Evolutionary conservation across 2,329 filamentous ascomycete species (phyloP).

Genomic region (Stachybotrys chartarum): DNA sequence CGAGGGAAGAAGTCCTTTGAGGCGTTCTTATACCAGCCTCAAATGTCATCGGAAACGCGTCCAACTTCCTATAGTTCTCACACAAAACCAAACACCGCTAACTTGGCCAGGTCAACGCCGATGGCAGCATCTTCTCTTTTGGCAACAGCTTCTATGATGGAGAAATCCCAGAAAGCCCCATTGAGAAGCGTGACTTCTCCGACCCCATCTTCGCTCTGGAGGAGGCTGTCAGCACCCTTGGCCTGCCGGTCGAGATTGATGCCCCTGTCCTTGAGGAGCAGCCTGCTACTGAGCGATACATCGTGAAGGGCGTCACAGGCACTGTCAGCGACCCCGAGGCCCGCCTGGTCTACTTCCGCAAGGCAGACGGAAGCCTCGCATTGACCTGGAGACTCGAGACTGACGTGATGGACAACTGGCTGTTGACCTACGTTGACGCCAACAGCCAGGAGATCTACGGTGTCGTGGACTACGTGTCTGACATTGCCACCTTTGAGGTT

Average conservation of each 20-base stretch:
- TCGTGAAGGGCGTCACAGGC: slow-evolving; percentile 41
- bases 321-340: slow-evolving; percentile 45
- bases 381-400: slow-evolving; percentile 54
- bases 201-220: slow-evolving; percentile 38
- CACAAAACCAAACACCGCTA: neutral
- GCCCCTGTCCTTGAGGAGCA: slow-evolving; percentile 17
- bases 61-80: too few species aligned
- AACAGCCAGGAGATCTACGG: slow-evolving; percentile 38
- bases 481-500: slow-evolving; percentile 45
- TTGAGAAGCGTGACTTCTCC: slow-evolving; percentile 31
- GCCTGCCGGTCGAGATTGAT: slow-evolving; percentile 20
- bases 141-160: slow-evolving; percentile 43
- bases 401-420: slow-evolving; percentile 48
- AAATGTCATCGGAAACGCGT: too few species aligned
- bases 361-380: slow-evolving; percentile 35
- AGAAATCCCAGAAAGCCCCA: slow-evolving; percentile 27
- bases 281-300: slow-evolving; percentile 20
- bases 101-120: slow-evolving; percentile 30
- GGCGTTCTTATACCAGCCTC: too few species aligned
- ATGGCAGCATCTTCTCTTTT: slow-evolving; percentile 51
- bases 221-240: slow-evolving; percentile 25
- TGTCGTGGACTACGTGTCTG: slow-evolving; percentile 50
- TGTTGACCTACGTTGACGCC: slow-evolving; percentile 50
- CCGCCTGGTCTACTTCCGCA: slow-evolving; percentile 47
- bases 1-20: neutral